Evolutionary conservation across 805 yeast species (phyloP), one percentile per base, ranked within the genome.

Genomic region (Schizosaccharomyces japonicus): DNA sequence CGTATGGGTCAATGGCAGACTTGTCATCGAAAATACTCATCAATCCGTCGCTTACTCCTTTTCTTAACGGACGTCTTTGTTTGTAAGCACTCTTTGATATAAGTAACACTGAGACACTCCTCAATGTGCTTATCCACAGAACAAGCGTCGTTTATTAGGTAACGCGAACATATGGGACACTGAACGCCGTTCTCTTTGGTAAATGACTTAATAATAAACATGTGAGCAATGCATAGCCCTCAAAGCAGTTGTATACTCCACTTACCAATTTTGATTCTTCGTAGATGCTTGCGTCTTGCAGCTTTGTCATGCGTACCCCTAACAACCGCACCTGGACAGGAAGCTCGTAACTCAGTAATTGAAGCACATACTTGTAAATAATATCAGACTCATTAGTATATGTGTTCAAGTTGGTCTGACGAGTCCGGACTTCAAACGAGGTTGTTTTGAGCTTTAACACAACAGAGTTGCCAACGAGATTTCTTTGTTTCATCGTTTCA

Each of bases 241-340:
- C 19, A 19, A 21, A 17, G 3, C 17, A 8, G 8, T n/a, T 3
- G 19, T 31, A 11, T 5, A 27, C 13, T 48, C 17, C 5, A 25
- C 48, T 10, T 45, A 48, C 51, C 52, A 52, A 28, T 11, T 51
- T 53, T 4, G 51, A 52, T 32, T 49, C 54, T 7, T 13, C 6
- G 11, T 47, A 44, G 28, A 32, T 46, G n/a, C 49, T 23, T 32
- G 21, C 27, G n/a, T 49, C 50, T 10, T 47, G 53, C 29, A 54
- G 32, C n/a, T 50, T 52, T 4, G 52, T 52, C 19, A 52, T 15
- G 44, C 55, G 39, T 15, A 55, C 39, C 5, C 58, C 58, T 23
- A 55, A 49, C 32, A 55, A 45, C n/a, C 58, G 50, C 5, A 53
- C 47, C 8, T 42, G 42, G 5, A 55, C n/a, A 15, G 57, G 58